These are phyloP conservation scores for Moniliophthora roreri DNA, from an alignment of 1,284 basidiomycete genomes.

Conservation along the genomic window DNA sequence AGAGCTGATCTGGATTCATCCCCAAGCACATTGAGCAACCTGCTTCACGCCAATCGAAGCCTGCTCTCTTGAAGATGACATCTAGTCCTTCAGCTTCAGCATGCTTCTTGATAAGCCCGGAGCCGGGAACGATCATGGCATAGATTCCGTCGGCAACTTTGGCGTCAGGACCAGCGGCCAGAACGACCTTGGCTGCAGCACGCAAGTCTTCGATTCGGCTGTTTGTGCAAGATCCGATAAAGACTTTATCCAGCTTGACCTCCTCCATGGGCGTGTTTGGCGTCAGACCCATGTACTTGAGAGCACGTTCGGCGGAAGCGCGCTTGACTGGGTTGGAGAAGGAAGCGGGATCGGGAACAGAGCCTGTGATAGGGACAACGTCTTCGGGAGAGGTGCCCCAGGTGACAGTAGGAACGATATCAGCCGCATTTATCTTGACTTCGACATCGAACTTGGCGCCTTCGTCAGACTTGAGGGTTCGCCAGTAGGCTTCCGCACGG, in stretches of 20 bases:
- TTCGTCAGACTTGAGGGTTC: constrained; percentile 81
- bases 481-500: constrained; percentile 87
- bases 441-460: constrained; percentile 91
- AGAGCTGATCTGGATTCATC: constrained; percentile 96
- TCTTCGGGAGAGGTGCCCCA: constrained; percentile 98
- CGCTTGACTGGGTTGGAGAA: constrained; percentile 70
- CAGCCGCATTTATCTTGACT: constrained; percentile 82
- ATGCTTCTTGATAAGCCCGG: constrained; percentile 92
- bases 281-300: constrained; percentile 90
- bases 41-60: constrained; percentile 97
- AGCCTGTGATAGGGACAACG: constrained; percentile 84
- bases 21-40: constrained; percentile 98
- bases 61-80: constrained; percentile 88
- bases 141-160: constrained; percentile 80
- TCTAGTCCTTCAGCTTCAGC: constrained; percentile 94
- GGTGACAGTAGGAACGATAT: constrained; percentile 93
- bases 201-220: constrained; percentile 95
- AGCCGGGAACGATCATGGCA: constrained; percentile 96
- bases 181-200: constrained; percentile 82
- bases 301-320: constrained; percentile 76
- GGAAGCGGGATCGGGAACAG: constrained; percentile 78
- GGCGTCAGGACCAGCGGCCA: constrained; percentile 75
- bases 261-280: constrained; percentile 86
- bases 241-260: constrained; percentile 89
- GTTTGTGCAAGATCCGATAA: constrained; percentile 97